phyloP scores from a whole-genome alignment of 2,329 filamentous ascomycete genomes.

The Ceratocystis cacaofunesta region DNA sequence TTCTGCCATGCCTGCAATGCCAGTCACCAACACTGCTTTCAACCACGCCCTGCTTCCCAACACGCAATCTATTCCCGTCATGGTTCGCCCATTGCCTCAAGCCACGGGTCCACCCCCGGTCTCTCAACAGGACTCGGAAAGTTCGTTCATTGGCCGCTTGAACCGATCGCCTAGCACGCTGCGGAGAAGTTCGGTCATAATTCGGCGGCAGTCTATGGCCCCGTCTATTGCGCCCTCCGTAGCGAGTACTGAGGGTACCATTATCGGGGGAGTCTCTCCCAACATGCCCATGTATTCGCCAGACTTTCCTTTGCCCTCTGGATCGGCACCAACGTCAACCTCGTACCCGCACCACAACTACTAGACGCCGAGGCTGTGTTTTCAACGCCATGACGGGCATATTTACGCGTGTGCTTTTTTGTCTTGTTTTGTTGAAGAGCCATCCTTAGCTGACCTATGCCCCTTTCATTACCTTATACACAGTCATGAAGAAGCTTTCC shows the following conservation, averaged over 20 bases:
- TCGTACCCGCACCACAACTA: constrained; percentile 7
- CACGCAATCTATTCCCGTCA: constrained; percentile 10
- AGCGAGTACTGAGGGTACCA: constrained; percentile 8
- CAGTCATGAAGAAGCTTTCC: constrained; percentile 17
- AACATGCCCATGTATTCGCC: neutral
- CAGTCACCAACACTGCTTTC: neutral
- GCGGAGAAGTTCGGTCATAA: constrained; percentile 13
- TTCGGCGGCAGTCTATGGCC: constrained; percentile 11
- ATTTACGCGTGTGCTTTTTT: neutral
- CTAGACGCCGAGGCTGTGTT: neutral
- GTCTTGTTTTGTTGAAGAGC: constrained; percentile 2
- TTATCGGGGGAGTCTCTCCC: neutral
- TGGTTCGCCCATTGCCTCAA: constrained; percentile 10
- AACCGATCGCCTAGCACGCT: constrained; percentile 12
- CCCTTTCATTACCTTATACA: neutral
- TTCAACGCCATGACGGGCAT: neutral
- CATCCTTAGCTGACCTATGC: neutral
- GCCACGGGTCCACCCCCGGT: constrained; percentile 2
- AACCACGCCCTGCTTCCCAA: neutral
- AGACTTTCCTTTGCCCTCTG: constrained; percentile 5
- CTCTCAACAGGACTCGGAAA: constrained; percentile 6
- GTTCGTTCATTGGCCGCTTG: constrained; percentile 12
- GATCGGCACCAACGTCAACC: neutral
- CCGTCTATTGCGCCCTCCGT: constrained; percentile 10
- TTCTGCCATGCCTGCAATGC: neutral